phyloP scores from a whole-genome alignment of 1,284 basidiomycete genomes.

The Austropuccinia psidii region DNA sequence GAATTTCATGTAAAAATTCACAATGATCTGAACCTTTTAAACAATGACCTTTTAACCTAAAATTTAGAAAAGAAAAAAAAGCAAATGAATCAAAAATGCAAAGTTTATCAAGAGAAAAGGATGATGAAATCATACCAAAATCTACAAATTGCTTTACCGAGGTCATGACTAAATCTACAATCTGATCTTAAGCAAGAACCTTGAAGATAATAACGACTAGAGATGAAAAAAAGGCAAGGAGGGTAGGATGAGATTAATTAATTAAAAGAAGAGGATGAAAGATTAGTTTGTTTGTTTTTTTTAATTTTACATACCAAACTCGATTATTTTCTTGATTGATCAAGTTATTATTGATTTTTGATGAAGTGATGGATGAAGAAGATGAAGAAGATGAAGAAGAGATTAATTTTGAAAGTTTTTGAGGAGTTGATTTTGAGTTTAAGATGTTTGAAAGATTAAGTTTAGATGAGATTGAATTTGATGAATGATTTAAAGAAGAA shows the following conservation, averaged over 20 bases:
- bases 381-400: too few species aligned
- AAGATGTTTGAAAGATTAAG: too few species aligned
- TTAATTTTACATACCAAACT: neutral
- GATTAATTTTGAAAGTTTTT: too few species aligned
- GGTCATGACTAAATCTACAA: slow-evolving; percentile 34
- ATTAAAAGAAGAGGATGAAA: neutral
- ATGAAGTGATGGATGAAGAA: too few species aligned
- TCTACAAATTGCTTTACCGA: slow-evolving; percentile 30
- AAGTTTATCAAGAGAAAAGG: neutral
- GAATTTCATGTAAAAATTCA: slow-evolving; percentile 31
- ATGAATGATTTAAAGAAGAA: neutral
- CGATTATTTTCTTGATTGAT: neutral
- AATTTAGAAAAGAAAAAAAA: neutral
- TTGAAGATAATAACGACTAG: slow-evolving; percentile 30
- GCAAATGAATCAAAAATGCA: neutral
- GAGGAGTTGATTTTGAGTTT: too few species aligned
- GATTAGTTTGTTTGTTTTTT: neutral
- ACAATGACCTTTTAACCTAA: slow-evolving; percentile 34
- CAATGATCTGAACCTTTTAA: slow-evolving; percentile 20
- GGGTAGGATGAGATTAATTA: neutral
- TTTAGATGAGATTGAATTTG: neutral
- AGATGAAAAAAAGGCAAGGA: neutral
- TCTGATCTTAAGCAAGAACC: slow-evolving; percentile 34
- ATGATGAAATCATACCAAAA: slow-evolving; percentile 8
- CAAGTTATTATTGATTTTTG: neutral